Evolutionary conservation across 192 early-diverging fungal genomes (phyloP), one percentile per base, ranked within the genome.

Genomic region (Entomortierella beljakovae): DNA sequence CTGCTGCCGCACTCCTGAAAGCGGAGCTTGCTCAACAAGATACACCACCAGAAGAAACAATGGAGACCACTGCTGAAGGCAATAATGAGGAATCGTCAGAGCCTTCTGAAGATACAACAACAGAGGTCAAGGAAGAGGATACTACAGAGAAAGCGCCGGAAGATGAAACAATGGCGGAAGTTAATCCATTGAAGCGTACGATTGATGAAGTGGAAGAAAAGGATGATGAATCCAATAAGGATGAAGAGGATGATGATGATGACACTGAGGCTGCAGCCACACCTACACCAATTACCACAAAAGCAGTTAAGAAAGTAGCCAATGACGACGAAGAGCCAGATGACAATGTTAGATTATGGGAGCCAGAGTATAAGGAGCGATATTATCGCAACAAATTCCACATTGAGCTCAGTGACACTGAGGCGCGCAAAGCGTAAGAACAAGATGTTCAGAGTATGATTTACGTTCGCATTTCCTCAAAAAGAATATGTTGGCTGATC

Each of bases 361-460:
- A 96, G 80, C 69, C 84, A 2, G 93, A 92, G 28, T 95, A 90
- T 83, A 91, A 91, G 71, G 82, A 88, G 57, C 82, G 89, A 32
- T 95, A 93, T 76, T 94, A 94, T 73, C 68, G 70, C 33, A 76
- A 80, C 46, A 93, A 93, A 64, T 92, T 95, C 51, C 58, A 81
- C 60, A 80, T 90, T 37, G 88, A 88, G n/a, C 82, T 88, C 16
- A 79, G 81, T 58, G 86, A 95, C 67, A 54, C 51, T 8, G 82
- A 87, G 31, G 86, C 89, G 16, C 84, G 85, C 8, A 61, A 56
- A 81, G 66, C 88, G 87, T 88, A 85, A 83, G 86, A 76, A 10
- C 2, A 56, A 8, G 3, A 48, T 10, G 2, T 9, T 35, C 34
- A 29, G 9, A 6, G 25, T n/a, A n/a, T n/a, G n/a, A n/a, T n/a